Percentiles rank a stretch among this genome's conserved stretches.
Conservation (phyloP, 2,329 filamentous ascomycete genomes). For the Phyllosticta citribraziliensis region DNA sequence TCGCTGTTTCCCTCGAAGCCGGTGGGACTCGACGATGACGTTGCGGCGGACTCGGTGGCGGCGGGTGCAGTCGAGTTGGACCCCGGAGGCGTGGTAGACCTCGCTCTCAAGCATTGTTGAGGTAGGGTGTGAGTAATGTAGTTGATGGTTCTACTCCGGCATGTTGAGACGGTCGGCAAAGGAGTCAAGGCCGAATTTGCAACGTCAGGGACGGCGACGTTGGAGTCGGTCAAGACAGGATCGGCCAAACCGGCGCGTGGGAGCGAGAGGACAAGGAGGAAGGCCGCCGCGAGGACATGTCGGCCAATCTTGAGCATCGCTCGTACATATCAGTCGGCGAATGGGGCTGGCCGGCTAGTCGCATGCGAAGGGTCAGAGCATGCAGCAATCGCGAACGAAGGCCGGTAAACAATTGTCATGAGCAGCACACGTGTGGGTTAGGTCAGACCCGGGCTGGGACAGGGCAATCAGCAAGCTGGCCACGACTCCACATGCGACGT, state of each 20-base stretch:
- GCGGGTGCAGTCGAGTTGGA: background rate
- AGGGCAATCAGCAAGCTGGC: background rate
- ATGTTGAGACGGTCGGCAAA: constrained; percentile 23
- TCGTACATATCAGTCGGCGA: constrained; percentile 9
- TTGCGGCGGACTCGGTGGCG: background rate
- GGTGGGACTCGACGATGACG: background rate
- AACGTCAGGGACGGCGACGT: constrained; percentile 10
- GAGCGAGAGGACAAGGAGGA: constrained; percentile 15
- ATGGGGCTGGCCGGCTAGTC: background rate
- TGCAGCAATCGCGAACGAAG: background rate
- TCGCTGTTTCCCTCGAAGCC: background rate
- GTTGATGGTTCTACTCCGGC: constrained; percentile 57
- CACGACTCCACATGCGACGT: background rate
- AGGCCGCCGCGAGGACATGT: constrained; percentile 10
- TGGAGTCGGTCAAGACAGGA: constrained; percentile 5
- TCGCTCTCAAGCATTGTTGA: constrained; percentile 63
- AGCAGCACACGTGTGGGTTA: background rate
- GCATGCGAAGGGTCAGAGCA: constrained; percentile 8
- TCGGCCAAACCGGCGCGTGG: constrained; percentile 13
- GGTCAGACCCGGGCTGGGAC: background rate
- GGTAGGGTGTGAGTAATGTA: constrained; percentile 72
- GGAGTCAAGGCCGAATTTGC: constrained; percentile 7
- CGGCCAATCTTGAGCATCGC: constrained; percentile 13
- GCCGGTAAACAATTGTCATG: background rate
- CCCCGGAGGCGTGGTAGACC: constrained; percentile 33